Base-by-base conservation (phyloP, 2,329 filamentous ascomycete genomes). In the Aspergillus pseudotamarii region DNA sequence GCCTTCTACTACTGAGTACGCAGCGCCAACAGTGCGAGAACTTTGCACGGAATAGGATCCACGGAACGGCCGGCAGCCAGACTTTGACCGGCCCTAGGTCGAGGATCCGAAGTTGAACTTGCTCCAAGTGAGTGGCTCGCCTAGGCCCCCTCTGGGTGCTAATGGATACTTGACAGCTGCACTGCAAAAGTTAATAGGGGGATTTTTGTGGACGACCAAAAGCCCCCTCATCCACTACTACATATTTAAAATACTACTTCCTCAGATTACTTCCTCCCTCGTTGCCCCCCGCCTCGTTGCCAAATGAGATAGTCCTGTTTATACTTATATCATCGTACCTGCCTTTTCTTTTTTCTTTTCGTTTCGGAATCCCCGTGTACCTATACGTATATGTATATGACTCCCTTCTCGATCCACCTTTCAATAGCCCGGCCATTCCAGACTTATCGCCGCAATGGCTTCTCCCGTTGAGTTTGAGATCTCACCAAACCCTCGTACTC, bases 401-500 rank as follows among this genome's bases (percentile, higher is more conserved):
- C 23, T 19, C 19, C 23, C 41, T 16, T 16, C 38, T 38, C 14
- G 28, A 14, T 46, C 19, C 32, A 32, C 48, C 41, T 59, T 59
- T 23, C 45, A 32, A 16, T 60, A 54, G 43, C 45, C 38, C n/a
- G 63, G 55, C 43, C 30, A 34, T 36, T 21, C 46, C 43, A 28
- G 30, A 36, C 26, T 32, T 30, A 59, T 48, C 19, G 28, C 43
- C 55, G 64, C 50, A 32, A 75, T 71, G 71, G 67, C 63, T 54
- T 70, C 71, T 26, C 69, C 71, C 57, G 34, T 75, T 19, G 72
- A 76, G 58, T 64, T 73, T 51, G 76, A 78, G 55, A 70, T 73
- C 60, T 64, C 71, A 19, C 72, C 74, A 14, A 71, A 73, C 59
- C 73, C 74, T 62, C 74, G 76, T n/a, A 77, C 76, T 34, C 74